Conservation (phyloP, 306 rosid species). For the Rosa rugosa region DNA sequence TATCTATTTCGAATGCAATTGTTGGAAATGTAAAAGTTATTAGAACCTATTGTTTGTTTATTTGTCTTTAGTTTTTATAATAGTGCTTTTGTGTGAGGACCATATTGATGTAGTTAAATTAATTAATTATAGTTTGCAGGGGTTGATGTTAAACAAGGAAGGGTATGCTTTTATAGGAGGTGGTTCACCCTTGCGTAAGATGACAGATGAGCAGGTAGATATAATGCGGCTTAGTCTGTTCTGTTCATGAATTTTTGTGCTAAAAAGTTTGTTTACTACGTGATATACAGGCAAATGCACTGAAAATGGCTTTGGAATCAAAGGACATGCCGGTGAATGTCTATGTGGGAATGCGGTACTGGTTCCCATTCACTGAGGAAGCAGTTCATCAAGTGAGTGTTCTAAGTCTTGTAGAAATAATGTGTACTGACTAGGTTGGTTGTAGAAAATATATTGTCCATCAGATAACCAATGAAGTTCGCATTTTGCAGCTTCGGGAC, state of each 20-base stretch:
- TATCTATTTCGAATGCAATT: too few relatives aligned
- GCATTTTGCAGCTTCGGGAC: too few relatives aligned
- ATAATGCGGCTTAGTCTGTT: neutral
- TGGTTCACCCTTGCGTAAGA: constrained; percentile 96
- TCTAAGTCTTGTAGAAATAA: neutral
- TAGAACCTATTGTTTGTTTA: too few relatives aligned
- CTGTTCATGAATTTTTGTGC: neutral
- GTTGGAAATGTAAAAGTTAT: too few relatives aligned
- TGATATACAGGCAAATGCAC: constrained; percentile 72
- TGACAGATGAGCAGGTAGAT: constrained; percentile 89
- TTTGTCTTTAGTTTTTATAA: too few relatives aligned
- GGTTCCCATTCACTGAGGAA: constrained; percentile 99
- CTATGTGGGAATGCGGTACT: constrained; percentile 95
- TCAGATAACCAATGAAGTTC: too few relatives aligned
- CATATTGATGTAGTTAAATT: too few relatives aligned
- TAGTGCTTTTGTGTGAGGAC: too few relatives aligned
- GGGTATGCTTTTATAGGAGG: constrained; percentile 99
- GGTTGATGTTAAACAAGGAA: constrained; percentile 40
- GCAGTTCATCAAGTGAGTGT: constrained; percentile 79
- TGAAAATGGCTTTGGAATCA: constrained; percentile 77
- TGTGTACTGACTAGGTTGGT: neutral
- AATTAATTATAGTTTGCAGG: too few relatives aligned
- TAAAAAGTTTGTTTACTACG: neutral
- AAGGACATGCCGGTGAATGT: constrained; percentile 72
- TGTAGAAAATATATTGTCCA: too few relatives aligned